Base-by-base conservation (phyloP, 1,284 basidiomycete species). In the Pascua guehoae region DNA sequence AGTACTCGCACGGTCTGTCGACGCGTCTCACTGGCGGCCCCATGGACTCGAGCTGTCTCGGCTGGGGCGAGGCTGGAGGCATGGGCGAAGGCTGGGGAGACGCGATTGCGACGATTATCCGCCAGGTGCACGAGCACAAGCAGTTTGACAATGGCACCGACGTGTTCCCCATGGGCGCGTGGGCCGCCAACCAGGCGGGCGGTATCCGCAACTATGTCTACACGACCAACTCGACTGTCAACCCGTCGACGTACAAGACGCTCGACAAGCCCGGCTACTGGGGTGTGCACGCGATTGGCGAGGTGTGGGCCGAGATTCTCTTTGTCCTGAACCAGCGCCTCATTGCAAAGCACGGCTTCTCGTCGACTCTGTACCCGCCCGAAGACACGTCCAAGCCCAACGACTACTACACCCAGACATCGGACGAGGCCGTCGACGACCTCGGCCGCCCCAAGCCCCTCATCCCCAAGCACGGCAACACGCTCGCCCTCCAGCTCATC, bases 291-390 rank as follows among this genome's bases (percentile, higher is more conserved):
- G 88, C 89, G 42, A 88, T 93, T 60, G 91, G 92, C 57, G 92
- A 94, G 78, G 93, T 97, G 58, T 97, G 93, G 93, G 93, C 93
- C 16, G 83, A 96, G 80, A 87, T 96, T 58, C 86, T 97, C 58
- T 96, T 90, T 85, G 84, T 91, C 65, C 81, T 92, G 53, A 83
- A 84, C 32, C 84, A 92, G 73, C 79, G 82, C 41, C 78, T 95
- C 44, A 88, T 94, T 67, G 79, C 80, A 74, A 87, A 88, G 77
- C 86, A 94, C 73, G 91, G 90, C 1, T 94, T 85, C 82, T 82
- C 83, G 38, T 81, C 85, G 18, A 83, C 81, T 2, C 82, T 95
- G 51, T 92, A 88, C 85, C 92, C 92, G 44, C 91, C 92, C 15
- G 74, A 69, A 40, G 66, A 76, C 65, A 62, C 74, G 10, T 66